Evolutionary conservation across 2,329 filamentous ascomycete genomes (phyloP), one percentile per base, ranked within the genome.

Genomic region (Aspergillus terreus): DNA sequence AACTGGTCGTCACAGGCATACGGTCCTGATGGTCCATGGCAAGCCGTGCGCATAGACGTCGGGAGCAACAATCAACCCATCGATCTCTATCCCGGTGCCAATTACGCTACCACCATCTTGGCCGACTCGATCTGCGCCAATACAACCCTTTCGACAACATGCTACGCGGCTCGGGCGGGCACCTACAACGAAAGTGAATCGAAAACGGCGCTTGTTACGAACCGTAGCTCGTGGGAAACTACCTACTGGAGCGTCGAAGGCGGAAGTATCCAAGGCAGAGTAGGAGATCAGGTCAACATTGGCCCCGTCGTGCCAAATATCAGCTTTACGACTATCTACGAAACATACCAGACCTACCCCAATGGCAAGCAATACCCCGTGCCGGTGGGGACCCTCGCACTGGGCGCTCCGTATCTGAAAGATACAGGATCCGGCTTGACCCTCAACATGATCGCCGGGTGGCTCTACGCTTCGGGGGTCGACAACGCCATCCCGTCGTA

Each of bases 401-500:
- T 63, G 10, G 60, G 61, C 2, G 56, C 32, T 1, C 54, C 56
- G 7, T 41, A 48, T 6, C 17, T 51, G 5, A 51, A 32, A 23
- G 19, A 56, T n/a, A 17, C 25, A 5, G 43, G 46, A 6, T 47
- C 54, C 5, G 45, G 38, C 7, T 35, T 44, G 10, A 49, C 21
- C 4, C 49, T 59, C 27, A 58, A 53, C 49, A 49, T 53, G 46
- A 47, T 55, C 35, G 53, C 48, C n/a, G 49, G 51, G 21, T 59
- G 44, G 52, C 49, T 56, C 4, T 56, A 52, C 19, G 53, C 51
- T 15, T 48, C 36, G 2, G 48, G 47, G 33, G 64, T 58, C 11
- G 45, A 47, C 12, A 15, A 17, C 11, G 5, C 10, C 4, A 71
- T 62, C 15, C 63, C 67, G 2, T 75, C 73, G 1, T 74, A 71